Base-by-base conservation (phyloP, 2,329 filamentous ascomycete species). In the Blastomyces emzantsi region DNA sequence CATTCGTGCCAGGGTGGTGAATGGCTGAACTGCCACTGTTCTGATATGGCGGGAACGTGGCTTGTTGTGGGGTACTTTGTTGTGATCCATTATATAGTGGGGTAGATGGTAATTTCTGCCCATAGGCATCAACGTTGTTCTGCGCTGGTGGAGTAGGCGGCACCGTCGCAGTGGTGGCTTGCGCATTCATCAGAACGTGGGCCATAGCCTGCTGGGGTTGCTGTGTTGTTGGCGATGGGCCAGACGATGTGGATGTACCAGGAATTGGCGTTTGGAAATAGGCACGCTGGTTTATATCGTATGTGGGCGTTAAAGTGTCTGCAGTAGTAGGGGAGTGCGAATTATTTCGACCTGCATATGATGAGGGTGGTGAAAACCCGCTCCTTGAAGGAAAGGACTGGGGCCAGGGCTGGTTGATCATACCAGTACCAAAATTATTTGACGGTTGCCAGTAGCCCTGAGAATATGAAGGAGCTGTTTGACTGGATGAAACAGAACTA, bases 251-350 rank as follows among this genome's bases (percentile, higher is more conserved):
- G 62, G 83, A 83, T 13, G 83, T 81, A 71, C 86, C 81, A 22
- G 84, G 78, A 67, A 83, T 77, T 56, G 81, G 78, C 60, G 82
- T 82, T 65, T 86, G 82, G 73, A 87, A 90, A 43, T 86, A 80
- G 55, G 86, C 83, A 65, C 88, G 69, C 54, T 75, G 81, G 67
- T 86, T 85, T 66, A 85, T 80, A 67, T 89, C 87, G 75, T 87
- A 90, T 7, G 87, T 82, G 65, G 88, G 85, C 62, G 88, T 83
- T 62, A 92, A 79, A 59, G 81, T 82, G 71, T 90, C 85, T 58
- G 79, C 80, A 36, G 81, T 79, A 8, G 83, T 81, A 11, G 88
- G 87, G 60, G 86, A 85, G 68, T 82, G 81, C 52, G 82, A 78
- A 65, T 76, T 77, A 68, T 78, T 80, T 68, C 84, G 81, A 67